Evolutionary conservation across 208 protist genomes (phyloP), one percentile per base, ranked within the genome.

Genomic region (Lotmaria passim): DNA sequence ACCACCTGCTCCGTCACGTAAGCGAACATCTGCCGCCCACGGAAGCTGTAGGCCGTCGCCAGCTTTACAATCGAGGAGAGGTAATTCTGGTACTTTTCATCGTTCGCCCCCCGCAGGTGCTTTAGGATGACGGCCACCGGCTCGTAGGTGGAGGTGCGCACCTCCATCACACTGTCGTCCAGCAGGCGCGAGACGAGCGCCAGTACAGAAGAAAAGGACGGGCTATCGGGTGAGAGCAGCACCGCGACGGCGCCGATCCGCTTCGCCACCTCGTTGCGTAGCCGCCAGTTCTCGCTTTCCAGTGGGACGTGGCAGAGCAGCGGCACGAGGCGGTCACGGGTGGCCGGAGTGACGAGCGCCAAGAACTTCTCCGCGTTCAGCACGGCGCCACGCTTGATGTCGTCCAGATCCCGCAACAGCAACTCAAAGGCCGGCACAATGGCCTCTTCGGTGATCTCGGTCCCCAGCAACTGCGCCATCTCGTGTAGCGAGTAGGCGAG

Each of bases 401-500:
- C 97, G 66, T 99, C 97, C n/a, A 98, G 73, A 82, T 98, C 96
- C 33, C 93, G 84, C 61, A 99, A 81, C 61, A 98, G 95, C 30
- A 97, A 50, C 66, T 98, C 93, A 74, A 99, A 98, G 14, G 93
- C 88, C 7, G 81, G 82, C 21, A 96, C 86, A 14, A 99, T 82
- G 26, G 76, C 73, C 41, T 81, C 50, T 67, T 98, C 94, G 2
- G 93, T 91, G 23, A 98, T 69, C 55, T 95, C 89, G 36, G 79
- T 81, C 30, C 95, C 95, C 26, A 99, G 75, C 53, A 98, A 87
- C 39, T 68, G 52, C 7, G 97, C 97, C 46, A 99, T 70, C 76
- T 98, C 96, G 81, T 98, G 98, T 30, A 98, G 80, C 39, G 93
- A 97, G 79, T 94, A 93, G 8, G 97, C 92, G 26, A 99, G 86